Base-by-base conservation (phyloP, 169 alveolate genomes). In the Babesia bigemina region DNA sequence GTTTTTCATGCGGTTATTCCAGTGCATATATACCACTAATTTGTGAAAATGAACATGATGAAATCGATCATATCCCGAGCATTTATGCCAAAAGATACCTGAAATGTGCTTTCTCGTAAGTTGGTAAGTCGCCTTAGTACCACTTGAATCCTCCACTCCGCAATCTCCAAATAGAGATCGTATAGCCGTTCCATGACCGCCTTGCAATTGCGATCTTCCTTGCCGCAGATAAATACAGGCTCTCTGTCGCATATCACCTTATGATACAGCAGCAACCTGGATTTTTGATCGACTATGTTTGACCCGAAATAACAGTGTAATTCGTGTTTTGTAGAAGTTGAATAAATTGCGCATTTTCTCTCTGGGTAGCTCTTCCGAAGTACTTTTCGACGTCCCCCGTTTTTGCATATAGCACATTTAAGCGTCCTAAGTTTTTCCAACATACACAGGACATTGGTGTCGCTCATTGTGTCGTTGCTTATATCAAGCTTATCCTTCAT, bases 171-270 rank as follows among this genome's bases (percentile, higher is more conserved):
- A 33, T 36, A 55, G 33, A 67, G 26, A n/a, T 50, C 65, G 24
- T 26, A 67, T 0, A 2, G 9, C 3, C 58, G 55, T 52, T 67
- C 76, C 17, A 67, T 9, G 0, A 44, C 63, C 6, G 45, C 76
- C 28, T 67, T 67, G 50, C 17, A 52, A 7, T 29, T 26, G 11
- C 65, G 63, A 10, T 11, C 28, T 53, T 67, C 76, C 59, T 22
- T 53, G 19, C 76, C 66, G 60, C 52, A 49, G 14, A 67, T 12
- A 36, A 53, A 67, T 12, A 28, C 19, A 8, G 76, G 76, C 28
- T 55, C 36, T 17, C 16, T 10, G 26, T 67, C 76, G 33, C 76
- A 67, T 33, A 8, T 26, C 19, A 42, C 56, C 39, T 44, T 67
- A 22, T 67, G 76, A 45, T 67, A 67, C 58, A 67, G 12, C 11